A percentile compares a stretch with the other conserved stretches of the same genome.
These are phyloP conservation scores for Eudorina sp. DNA, from an alignment of 139 green algal genomes.

Conservation along the genomic window DNA sequence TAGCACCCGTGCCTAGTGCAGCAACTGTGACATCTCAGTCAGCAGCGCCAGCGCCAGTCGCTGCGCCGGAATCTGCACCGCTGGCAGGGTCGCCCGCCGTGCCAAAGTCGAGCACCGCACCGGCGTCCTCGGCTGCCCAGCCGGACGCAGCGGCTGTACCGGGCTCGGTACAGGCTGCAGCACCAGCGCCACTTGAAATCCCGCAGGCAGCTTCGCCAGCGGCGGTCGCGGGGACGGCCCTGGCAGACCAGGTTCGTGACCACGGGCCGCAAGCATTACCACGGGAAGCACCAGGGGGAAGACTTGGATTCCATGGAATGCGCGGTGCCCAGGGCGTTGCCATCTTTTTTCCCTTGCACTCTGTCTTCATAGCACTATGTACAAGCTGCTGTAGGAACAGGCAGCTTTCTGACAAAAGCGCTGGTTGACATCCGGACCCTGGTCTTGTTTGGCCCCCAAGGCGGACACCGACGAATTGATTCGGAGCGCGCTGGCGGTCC, in stretches of 20 bases:
- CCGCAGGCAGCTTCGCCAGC: not conserved
- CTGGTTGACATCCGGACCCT: not conserved
- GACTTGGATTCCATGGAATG: not conserved
- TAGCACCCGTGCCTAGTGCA: not conserved
- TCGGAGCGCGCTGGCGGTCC: not conserved
- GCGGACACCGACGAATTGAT: not conserved
- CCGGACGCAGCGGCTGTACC: not conserved
- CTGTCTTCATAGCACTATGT: too few species aligned
- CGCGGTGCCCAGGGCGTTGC: too few species aligned
- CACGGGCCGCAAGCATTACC: not conserved
- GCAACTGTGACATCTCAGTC: not conserved
- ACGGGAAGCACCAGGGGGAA: not conserved
- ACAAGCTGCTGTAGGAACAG: not conserved
- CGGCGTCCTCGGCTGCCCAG: not conserved
- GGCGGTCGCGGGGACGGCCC: not conserved
- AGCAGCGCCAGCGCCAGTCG: not conserved
- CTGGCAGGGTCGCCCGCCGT: not conserved
- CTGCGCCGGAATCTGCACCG: not conserved
- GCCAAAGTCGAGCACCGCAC: not conserved
- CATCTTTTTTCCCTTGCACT: too few species aligned
- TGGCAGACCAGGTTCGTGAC: not conserved
- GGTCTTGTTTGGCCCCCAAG: not conserved
- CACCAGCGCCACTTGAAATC: not conserved
- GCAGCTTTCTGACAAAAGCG: not conserved
- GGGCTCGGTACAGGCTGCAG: not conserved